A percentile compares a stretch with the other conserved stretches of the same genome.
These are phyloP conservation scores for Vaccinium darrowii DNA, from an alignment of 148 eudicot species.

Conservation along the genomic window DNA sequence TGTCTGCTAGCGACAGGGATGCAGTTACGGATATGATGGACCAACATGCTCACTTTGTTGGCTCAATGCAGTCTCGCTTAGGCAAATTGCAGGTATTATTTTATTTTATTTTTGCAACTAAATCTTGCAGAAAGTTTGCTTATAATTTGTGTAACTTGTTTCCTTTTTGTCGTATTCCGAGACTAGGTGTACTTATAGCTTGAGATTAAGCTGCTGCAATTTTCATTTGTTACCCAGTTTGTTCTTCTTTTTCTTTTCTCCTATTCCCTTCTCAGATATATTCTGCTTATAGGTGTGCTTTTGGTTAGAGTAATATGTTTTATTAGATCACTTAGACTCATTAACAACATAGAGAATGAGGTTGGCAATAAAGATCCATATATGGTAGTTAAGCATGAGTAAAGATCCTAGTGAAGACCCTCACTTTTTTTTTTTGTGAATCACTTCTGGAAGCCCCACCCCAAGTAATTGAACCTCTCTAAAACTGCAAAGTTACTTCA, in stretches of 20 bases:
- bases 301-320: background rate
- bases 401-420: background rate
- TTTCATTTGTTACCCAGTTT: background rate
- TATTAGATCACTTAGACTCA: background rate
- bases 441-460: background rate
- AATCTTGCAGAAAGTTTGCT: background rate
- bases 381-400: background rate
- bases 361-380: background rate
- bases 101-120: background rate
- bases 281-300: background rate
- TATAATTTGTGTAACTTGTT: background rate
- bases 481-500: background rate
- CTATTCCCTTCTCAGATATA: background rate
- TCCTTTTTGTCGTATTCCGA: background rate
- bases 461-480: background rate
- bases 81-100: constrained; percentile 74
- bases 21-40: constrained; percentile 61
- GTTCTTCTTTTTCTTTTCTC: background rate
- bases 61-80: constrained; percentile 78
- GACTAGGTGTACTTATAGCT: background rate
- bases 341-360: background rate
- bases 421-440: background rate
- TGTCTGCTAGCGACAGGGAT: constrained; percentile 58
- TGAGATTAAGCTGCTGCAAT: background rate
- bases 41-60: constrained; percentile 71